Evolutionary conservation across 176 grass and related monocot species (phyloP).

Genomic region (Oryza brachyantha): DNA sequence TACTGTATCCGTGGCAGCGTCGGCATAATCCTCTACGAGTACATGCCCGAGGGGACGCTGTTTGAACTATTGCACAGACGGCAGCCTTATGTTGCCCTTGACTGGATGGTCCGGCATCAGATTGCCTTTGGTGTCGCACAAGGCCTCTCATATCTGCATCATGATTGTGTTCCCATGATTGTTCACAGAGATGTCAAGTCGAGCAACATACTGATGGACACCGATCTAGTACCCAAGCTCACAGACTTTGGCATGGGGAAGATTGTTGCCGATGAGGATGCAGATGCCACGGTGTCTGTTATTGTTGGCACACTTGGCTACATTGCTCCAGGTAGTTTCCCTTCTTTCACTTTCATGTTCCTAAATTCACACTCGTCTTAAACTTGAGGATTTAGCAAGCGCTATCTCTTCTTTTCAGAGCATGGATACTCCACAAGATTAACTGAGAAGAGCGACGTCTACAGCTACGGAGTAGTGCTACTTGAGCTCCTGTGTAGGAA

Average conservation of each 20-base stretch:
- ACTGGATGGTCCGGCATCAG: conserved; percentile 27
- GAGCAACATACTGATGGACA: conserved; percentile 48
- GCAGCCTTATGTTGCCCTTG: conserved; percentile 26
- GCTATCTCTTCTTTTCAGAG: conserved; percentile 31
- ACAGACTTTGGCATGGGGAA: conserved; percentile 53
- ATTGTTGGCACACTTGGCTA: conserved; percentile 68
- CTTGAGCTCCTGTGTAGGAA: conserved; percentile 65
- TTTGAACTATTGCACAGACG: conserved; percentile 38
- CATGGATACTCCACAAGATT: conserved; percentile 49
- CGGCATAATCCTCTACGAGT: conserved; percentile 52
- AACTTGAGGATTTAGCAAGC: neutral
- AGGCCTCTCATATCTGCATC: conserved; percentile 51
- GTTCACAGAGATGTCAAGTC: conserved; percentile 54
- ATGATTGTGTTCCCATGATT: conserved; percentile 48
- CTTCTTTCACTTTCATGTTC: neutral
- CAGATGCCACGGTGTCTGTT: conserved; percentile 19
- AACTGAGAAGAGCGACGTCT: conserved; percentile 65
- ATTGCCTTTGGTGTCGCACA: conserved; percentile 40
- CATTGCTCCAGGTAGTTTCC: conserved; percentile 60
- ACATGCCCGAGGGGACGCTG: conserved; percentile 40
- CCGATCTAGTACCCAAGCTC: conserved; percentile 46
- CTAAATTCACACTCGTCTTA: neutral
- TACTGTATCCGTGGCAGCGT: conserved; percentile 42
- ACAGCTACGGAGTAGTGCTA: conserved; percentile 72
- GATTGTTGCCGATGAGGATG: conserved; percentile 25